Evolutionary conservation across 352 stramenopile genomes (phyloP), one percentile per base, ranked within the genome.

Genomic region (Phytophthora citrophthora): DNA sequence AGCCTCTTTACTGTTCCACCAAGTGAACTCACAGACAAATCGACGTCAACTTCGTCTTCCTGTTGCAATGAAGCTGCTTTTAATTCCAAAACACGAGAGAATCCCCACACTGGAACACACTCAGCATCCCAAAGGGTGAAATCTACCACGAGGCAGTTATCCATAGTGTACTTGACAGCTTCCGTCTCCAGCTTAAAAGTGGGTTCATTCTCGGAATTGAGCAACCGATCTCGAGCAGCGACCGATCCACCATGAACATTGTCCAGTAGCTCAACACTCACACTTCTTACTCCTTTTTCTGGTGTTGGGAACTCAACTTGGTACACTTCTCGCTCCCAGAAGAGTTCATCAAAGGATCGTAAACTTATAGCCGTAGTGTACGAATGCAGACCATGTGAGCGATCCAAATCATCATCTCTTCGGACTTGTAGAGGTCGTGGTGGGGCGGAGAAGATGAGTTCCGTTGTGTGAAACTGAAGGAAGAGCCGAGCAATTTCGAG

Each of bases 261-360:
- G 54, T 86, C 70, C 12, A 90, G 59, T 4, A 89, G 54, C n/a
- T 76, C 47, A 12, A 54, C 29, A 0, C 27, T 54, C 5, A 71
- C 59, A 15, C 15, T 64, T 7, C 34, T 20, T 29, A 23, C 27
- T 27, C n/a, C 45, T 34, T 38, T 36, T 20, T 53, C 24, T 8
- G 62, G 43, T 15, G 32, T 26, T 20, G 61, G 39, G 13, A 85
- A 79, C 46, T 73, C 72, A 15, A 85, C 51, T 16, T 74, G 68
- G 36, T 79, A 90, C 26, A 73, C 72, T 54, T 90, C 81, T 15
- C 48, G 71, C 45, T 89, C 79, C 79, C 77, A 90, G 13, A 80
- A 61, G 27, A 83, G 69, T 16, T 60, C 57, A 13, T 79, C 61
- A 1, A 84, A 65, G 9, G 74, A 73, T 2, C 79, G 72, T 16